Evolutionary conservation across 306 rosid species (phyloP).

Genomic region (Inga oerstediana): DNA sequence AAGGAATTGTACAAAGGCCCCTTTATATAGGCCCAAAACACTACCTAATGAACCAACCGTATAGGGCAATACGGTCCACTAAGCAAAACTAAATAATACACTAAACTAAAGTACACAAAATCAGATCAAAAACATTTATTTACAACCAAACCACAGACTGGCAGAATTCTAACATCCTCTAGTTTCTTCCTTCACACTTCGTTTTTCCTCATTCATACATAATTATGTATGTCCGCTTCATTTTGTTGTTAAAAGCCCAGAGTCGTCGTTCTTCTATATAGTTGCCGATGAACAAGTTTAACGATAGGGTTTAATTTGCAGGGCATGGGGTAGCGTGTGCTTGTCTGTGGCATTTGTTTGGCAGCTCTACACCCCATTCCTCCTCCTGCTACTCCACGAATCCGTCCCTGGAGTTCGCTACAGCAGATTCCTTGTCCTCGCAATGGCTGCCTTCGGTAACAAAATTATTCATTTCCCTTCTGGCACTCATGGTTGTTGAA

Average conservation of each 20-base stretch:
- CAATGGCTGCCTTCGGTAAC: conserved; percentile 54
- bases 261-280: too few species aligned
- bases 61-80: too few species aligned
- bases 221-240: too few species aligned
- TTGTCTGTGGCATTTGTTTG: conserved; percentile 43
- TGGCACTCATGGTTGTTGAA: background rate
- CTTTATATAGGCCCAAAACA: too few species aligned
- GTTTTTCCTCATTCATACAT: background rate
- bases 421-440: conserved; percentile 51
- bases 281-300: background rate
- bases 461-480: background rate
- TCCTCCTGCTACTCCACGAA: conserved; percentile 55
- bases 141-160: too few species aligned
- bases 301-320: background rate
- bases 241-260: too few species aligned
- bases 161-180: too few species aligned
- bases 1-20: too few species aligned
- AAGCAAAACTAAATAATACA: too few species aligned
- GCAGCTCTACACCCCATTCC: conserved; percentile 48
- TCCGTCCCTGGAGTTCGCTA: conserved; percentile 41
- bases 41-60: too few species aligned
- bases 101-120: too few species aligned
- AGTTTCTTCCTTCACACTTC: background rate
- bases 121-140: too few species aligned
- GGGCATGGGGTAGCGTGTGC: conserved; percentile 50